A percentile compares a stretch with the other conserved stretches of the same genome.
These are phyloP conservation scores for Suillus americanus DNA, from an alignment of 768 basidiomycete species.

Conservation along the genomic window DNA sequence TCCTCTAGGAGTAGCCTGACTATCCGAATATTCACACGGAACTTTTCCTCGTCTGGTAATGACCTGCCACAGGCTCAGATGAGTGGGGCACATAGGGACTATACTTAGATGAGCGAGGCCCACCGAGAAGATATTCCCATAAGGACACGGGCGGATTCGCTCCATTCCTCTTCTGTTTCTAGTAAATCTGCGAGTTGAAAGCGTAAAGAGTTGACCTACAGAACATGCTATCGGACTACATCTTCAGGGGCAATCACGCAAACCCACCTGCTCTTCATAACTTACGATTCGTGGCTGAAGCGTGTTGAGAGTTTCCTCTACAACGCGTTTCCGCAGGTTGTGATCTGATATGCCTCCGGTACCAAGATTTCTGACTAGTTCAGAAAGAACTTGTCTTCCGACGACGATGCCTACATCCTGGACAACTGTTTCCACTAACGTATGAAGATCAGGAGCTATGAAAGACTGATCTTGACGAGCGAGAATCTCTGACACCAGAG, in stretches of 20 bases:
- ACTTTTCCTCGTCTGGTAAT: conserved; percentile 80
- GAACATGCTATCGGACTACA: conserved; percentile 5
- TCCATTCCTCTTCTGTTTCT: conserved; percentile 91
- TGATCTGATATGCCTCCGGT: conserved; percentile 53
- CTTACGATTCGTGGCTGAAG: conserved; percentile 81
- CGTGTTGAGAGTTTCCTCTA: conserved; percentile 70
- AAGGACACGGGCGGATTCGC: conserved; percentile 86
- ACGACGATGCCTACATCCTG: conserved; percentile 84
- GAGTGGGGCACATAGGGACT: neutral
- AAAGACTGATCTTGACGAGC: conserved; percentile 44
- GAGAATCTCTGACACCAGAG: conserved; percentile 68
- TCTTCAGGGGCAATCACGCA: conserved; percentile 2
- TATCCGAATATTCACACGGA: conserved; percentile 89
- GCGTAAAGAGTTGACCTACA: conserved; percentile 76
- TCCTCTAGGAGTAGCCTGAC: conserved; percentile 93
- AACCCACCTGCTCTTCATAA: conserved; percentile 90
- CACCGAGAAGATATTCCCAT: conserved; percentile 82
- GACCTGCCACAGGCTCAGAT: conserved; percentile 38
- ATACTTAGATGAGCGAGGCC: conserved; percentile 63
- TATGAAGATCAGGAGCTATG: conserved; percentile 58
- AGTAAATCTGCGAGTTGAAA: conserved; percentile 91
- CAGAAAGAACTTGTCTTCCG: conserved; percentile 82
- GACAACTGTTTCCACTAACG: conserved; percentile 77
- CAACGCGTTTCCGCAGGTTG: conserved; percentile 66
- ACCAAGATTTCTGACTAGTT: conserved; percentile 71